These are phyloP conservation scores for Borealophlyctis nickersoniae DNA, from an alignment of 192 early-diverging fungal genomes.

Conservation along the genomic window DNA sequence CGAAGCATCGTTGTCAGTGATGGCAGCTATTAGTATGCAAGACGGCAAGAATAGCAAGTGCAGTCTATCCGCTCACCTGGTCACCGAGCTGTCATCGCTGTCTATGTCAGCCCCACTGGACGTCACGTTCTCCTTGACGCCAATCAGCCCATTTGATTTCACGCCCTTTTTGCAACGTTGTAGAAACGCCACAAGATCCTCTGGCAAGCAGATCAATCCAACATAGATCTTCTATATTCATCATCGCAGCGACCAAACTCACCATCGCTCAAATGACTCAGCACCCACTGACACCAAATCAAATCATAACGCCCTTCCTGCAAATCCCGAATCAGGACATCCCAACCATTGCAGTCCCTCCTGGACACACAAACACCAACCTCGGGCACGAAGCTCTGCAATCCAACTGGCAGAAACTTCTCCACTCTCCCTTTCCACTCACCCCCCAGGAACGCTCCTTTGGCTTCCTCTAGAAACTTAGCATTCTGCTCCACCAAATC, in stretches of 20 bases:
- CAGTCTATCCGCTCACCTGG: slow-evolving; percentile 18
- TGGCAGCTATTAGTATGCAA: background rate
- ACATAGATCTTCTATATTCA: no score
- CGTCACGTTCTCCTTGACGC: slow-evolving; percentile 90
- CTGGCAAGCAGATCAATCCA: no score
- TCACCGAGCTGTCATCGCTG: slow-evolving; percentile 59
- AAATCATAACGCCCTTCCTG: slow-evolving; percentile 71
- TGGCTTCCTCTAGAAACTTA: slow-evolving; percentile 74
- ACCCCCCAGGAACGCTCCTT: slow-evolving; percentile 52
- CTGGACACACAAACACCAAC: slow-evolving; percentile 3
- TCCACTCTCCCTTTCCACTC: slow-evolving; percentile 59
- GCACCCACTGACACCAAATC: slow-evolving; percentile 99
- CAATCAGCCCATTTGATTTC: slow-evolving; percentile 67
- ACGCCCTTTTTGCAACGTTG: slow-evolving; percentile 69
- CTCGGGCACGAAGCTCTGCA: slow-evolving; percentile 78
- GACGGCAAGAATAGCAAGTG: background rate
- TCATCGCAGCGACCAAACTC: slow-evolving; percentile 3
- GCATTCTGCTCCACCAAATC: slow-evolving; percentile 88
- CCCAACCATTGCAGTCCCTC: no score
- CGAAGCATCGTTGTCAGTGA: no score
- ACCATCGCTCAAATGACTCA: slow-evolving; percentile 91
- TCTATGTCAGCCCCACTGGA: slow-evolving; percentile 67
- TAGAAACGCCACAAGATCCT: slow-evolving; percentile 83
- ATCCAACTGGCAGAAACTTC: slow-evolving; percentile 66
- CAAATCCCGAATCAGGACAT: no score